phyloP scores from a whole-genome alignment of 805 yeast species.

The Kluyveromyces aestuarii region DNA sequence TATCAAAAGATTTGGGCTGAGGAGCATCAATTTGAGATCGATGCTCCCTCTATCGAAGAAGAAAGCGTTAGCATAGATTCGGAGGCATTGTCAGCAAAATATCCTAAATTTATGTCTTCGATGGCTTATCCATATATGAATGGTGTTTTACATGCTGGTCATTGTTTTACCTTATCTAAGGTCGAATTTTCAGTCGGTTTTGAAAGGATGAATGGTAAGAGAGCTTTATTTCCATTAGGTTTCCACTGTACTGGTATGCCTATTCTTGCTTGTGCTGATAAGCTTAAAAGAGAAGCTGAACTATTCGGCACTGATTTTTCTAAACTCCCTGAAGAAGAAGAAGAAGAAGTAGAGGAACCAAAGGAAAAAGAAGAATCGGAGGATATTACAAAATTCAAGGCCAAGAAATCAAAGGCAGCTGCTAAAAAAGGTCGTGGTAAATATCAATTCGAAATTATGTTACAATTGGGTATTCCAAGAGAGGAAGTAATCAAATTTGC shows the following conservation, averaged over 20 bases:
- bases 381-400: slow-evolving; percentile 84
- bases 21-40: slow-evolving; percentile 74
- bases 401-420: slow-evolving; percentile 87
- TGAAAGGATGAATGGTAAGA: slow-evolving; percentile 89
- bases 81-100: slow-evolving; percentile 65
- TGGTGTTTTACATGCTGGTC: slow-evolving; percentile 97
- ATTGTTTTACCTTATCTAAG: slow-evolving; percentile 88
- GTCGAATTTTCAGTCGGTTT: slow-evolving; percentile 88
- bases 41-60: slow-evolving; percentile 77
- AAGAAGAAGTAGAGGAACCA: slow-evolving; percentile 38
- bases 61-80: slow-evolving; percentile 41
- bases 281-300: slow-evolving; percentile 86
- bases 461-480: slow-evolving; percentile 79
- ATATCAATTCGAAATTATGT: slow-evolving; percentile 93
- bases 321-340: slow-evolving; percentile 55
- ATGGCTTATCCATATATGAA: slow-evolving; percentile 99
- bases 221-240: slow-evolving; percentile 90
- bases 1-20: slow-evolving; percentile 84
- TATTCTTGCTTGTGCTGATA: slow-evolving; percentile 90
- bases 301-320: slow-evolving; percentile 76
- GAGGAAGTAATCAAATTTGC: slow-evolving; percentile 84
- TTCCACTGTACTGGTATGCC: slow-evolving; percentile 99
- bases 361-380: slow-evolving; percentile 39
- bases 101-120: slow-evolving; percentile 83
- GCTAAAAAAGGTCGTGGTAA: slow-evolving; percentile 93